Evolutionary conservation across 352 stramenopile genomes (phyloP), one percentile per base, ranked within the genome.

Genomic region (Phytophthora citrophthora): DNA sequence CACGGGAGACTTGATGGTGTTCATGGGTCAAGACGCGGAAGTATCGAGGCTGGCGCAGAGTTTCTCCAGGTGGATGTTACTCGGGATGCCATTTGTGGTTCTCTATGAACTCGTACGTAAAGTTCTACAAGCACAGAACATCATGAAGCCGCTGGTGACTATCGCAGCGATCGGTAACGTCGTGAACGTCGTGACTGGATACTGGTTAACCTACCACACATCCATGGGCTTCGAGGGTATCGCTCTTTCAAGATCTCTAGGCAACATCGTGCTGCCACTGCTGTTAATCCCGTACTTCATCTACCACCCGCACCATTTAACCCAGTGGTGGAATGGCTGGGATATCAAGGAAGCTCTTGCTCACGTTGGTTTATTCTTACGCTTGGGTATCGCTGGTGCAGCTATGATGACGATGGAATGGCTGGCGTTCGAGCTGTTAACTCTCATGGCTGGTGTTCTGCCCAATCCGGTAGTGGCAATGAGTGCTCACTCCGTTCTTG

Each of bases 81-180:
- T 70, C 3, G 80, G 84, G 10, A 38, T 84, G 49, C 85, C 87
- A 11, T 91, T 88, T 49, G 43, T 91, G 8, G 94, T 91, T 46
- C 56, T 78, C 4, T 96, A 93, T 65, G 86, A 96, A 66, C 55
- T 94, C 26, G 55, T 94, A 15, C 77, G 86, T 57, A 94, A 94
- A 52, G 68, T 89, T n/a, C 64, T 88, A 10, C 85, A 94, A 40
- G 78, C 85, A 1, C 36, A 41, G 13, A 41, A 41, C 5, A 41
- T 20, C 15, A 41, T 41, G 36, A 41, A 41, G 36, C 36, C 77
- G 91, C 76, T 95, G 62, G 72, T 95, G 26, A 55, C 79, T 12
- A 81, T 90, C 10, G 77, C 80, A 1, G 51, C 86, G 4, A 48
- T 82, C n/a, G 72, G 71, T 46, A 90, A 90, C 53, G n/a, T 90